A percentile compares a stretch with the other conserved stretches of the same genome.
phyloP scores from a whole-genome alignment of 257 asterid species.

The Penstemon newberryi region DNA sequence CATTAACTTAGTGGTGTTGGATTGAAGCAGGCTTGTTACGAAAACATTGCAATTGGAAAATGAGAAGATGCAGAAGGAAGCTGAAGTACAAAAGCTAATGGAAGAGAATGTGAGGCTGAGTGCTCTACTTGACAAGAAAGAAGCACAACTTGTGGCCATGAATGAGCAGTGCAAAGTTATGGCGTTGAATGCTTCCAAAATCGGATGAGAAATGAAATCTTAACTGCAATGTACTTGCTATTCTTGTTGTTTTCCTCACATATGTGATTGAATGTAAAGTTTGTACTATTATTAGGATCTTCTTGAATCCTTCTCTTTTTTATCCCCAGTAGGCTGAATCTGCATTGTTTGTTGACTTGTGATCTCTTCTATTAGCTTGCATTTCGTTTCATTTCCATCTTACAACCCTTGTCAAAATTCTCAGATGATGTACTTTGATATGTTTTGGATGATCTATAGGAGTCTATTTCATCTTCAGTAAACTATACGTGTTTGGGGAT shows the following conservation, averaged over 20 bases:
- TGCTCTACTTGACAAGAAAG: constrained; percentile 87
- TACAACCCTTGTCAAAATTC: too few species aligned
- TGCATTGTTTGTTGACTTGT: too few species aligned
- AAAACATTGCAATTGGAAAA: constrained; percentile 81
- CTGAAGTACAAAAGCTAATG: constrained; percentile 87
- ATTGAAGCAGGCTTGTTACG: constrained; percentile 63
- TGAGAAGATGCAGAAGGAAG: constrained; percentile 91
- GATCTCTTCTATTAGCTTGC: too few species aligned
- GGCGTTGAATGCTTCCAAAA: constrained; percentile 72
- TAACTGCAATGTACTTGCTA: constrained; percentile 27
- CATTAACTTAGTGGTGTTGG: constrained; percentile 14
- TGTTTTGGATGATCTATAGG: too few species aligned
- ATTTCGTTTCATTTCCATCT: too few species aligned
- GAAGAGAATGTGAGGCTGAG: constrained; percentile 78
- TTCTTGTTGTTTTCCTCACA: constrained; percentile 28
- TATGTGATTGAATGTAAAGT: constrained; percentile 25
- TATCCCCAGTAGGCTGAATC: too few species aligned
- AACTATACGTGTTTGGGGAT: too few species aligned
- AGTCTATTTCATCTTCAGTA: too few species aligned
- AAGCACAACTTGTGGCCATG: constrained; percentile 97
- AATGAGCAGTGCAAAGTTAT: constrained; percentile 96
- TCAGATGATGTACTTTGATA: too few species aligned
- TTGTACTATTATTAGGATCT: background rate
- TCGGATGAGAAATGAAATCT: constrained; percentile 32
- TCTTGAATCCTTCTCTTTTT: too few species aligned